Conservation (phyloP, 2,329 filamentous ascomycete genomes). For the Fusarium pseudonygamai region DNA sequence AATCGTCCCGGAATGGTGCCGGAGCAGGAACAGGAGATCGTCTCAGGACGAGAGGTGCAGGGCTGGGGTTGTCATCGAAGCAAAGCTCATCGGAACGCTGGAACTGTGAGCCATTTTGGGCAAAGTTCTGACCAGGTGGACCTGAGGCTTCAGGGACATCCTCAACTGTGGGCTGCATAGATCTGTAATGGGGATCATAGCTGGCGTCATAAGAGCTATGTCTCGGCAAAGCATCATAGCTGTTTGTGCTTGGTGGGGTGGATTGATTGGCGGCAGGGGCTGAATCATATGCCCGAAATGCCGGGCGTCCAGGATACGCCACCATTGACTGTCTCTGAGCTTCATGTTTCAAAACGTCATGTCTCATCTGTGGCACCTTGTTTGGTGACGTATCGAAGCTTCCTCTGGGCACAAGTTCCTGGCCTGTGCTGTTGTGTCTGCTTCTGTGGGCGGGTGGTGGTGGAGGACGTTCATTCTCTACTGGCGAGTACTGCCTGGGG, state of each 20-base stretch:
- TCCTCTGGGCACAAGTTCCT: conserved; percentile 54
- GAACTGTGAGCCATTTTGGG: conserved; percentile 38
- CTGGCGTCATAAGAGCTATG: conserved; percentile 62
- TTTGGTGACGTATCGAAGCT: conserved; percentile 54
- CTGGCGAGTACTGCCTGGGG: conserved; percentile 46
- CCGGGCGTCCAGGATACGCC: conserved; percentile 63
- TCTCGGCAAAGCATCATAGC: conserved; percentile 52
- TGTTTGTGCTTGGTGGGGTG: conserved; percentile 41
- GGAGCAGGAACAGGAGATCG: conserved; percentile 43
- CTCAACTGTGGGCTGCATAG: conserved; percentile 71
- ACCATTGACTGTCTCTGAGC: conserved; percentile 63
- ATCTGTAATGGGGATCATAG: conserved; percentile 58
- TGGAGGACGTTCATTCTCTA: conserved; percentile 60
- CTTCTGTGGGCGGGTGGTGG: conserved; percentile 65
- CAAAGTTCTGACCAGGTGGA: conserved; percentile 39
- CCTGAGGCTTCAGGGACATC: conserved; percentile 67
- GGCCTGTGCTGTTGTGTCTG: conserved; percentile 56
- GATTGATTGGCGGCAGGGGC: conserved; percentile 50
- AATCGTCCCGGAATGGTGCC: conserved; percentile 36
- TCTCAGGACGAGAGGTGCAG: conserved; percentile 57
- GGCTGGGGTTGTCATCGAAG: conserved; percentile 53
- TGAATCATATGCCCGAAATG: conserved; percentile 62
- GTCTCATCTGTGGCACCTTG: conserved; percentile 62
- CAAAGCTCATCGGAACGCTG: conserved; percentile 50
- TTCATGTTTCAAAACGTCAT: conserved; percentile 66